These are phyloP conservation scores for Lolium rigidum DNA, from an alignment of 176 grass and related monocot genomes.

Conservation along the genomic window DNA sequence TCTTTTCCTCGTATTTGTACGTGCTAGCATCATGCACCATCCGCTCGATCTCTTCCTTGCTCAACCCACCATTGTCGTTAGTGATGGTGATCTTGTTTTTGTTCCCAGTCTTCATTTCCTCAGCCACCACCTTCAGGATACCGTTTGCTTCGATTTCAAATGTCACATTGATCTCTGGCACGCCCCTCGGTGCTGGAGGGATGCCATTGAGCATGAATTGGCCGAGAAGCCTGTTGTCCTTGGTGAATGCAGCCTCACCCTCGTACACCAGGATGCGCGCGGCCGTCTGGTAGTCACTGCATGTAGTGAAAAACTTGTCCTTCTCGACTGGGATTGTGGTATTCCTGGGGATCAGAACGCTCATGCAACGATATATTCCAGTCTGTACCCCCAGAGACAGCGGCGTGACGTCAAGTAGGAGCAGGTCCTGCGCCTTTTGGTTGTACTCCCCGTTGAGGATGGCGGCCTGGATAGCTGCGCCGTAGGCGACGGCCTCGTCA, in stretches of 20 bases:
- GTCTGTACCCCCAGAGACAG: neutral
- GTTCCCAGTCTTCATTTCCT: neutral
- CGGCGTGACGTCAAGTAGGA: neutral
- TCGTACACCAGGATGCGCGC: neutral
- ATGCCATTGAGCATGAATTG: neutral
- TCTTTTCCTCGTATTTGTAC: neutral
- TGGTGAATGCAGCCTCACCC: neutral
- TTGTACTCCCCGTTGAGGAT: no score
- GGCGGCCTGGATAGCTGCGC: slow-evolving; percentile 61
- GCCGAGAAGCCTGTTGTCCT: neutral
- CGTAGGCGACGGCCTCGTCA: slow-evolving; percentile 79
- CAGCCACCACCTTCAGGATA: neutral
- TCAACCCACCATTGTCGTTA: neutral
- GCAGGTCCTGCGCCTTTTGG: neutral
- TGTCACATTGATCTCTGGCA: neutral
- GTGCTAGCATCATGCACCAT: neutral
- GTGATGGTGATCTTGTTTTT: neutral
- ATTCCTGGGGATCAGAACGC: neutral
- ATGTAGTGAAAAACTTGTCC: accelerated
- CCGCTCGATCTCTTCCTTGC: neutral
- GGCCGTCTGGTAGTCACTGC: neutral
- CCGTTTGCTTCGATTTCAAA: neutral
- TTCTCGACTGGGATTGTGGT: neutral
- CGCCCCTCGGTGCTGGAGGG: neutral
- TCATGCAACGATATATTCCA: neutral